Percentiles rank a stretch among this genome's conserved stretches.
Evolutionary conservation across 805 yeast species (phyloP).

Genomic region (Cyberlindnera saturnus): DNA sequence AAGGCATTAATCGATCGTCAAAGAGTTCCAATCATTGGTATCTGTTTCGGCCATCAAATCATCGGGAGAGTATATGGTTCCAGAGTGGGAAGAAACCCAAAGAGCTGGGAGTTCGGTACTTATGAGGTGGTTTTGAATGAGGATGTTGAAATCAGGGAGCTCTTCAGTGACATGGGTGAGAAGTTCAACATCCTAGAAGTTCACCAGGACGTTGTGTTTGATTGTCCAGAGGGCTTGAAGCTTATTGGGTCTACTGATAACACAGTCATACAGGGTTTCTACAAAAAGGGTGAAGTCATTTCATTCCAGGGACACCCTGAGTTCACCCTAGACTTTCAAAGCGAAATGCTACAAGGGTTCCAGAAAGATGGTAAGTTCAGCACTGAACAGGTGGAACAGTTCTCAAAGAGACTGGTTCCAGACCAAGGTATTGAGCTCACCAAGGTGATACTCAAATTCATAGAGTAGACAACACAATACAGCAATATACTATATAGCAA

Average conservation of each 20-base stretch:
- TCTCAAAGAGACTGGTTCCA: not conserved
- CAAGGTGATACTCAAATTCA: constrained; percentile 12
- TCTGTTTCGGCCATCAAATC: constrained; percentile 88
- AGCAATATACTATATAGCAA: not conserved
- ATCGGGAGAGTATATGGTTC: constrained; percentile 62
- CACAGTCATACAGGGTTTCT: constrained; percentile 65
- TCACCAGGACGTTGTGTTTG: constrained; percentile 52
- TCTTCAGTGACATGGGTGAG: constrained; percentile 15
- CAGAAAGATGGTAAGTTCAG: constrained; percentile 1
- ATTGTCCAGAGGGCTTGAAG: constrained; percentile 32
- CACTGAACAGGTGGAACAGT: not conserved
- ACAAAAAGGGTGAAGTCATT: constrained; percentile 43
- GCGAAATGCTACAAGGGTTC: constrained; percentile 17
- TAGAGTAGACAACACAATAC: constrained; percentile 1
- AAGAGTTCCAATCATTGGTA: constrained; percentile 47
- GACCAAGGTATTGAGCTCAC: constrained; percentile 9
- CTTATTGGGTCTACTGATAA: constrained; percentile 48
- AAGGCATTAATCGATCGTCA: constrained; percentile 11
- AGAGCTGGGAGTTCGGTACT: constrained; percentile 73
- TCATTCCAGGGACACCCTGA: constrained; percentile 93
- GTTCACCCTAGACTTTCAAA: constrained; percentile 62
- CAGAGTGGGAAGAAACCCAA: constrained; percentile 46
- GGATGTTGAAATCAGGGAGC: constrained; percentile 28
- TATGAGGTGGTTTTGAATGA: constrained; percentile 41
- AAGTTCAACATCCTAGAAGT: constrained; percentile 42